Evolutionary conservation across 2,329 filamentous ascomycete species (phyloP), one percentile per base, ranked within the genome.

Genomic region (Metarhizium album): DNA sequence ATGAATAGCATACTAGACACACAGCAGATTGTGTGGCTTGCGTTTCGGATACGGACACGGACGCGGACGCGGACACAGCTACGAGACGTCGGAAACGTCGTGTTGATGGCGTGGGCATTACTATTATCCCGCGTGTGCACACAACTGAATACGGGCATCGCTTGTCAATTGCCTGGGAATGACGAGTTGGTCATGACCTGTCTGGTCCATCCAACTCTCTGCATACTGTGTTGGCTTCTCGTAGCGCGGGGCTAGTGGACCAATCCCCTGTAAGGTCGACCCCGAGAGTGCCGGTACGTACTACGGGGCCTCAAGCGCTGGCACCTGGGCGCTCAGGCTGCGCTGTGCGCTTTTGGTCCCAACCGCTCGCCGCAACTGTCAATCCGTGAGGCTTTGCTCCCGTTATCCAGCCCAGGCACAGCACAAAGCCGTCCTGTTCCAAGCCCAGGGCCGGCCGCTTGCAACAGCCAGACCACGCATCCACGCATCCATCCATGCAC

Each of bases 321-420:
- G n/a, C n/a, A n/a, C n/a, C n/a, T n/a, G 38, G 27, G 27, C 14
- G 33, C 13, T 42, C 38, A 42, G 16, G 38, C 22, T 51, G 37
- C 5, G 13, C 9, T 29, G 27, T 62, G 55, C 60, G 50, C 40
- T 43, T 27, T 14, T 43, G 51, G 53, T 33, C 27, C 11, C 3
- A 52, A 8, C 2, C 18, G 56, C 35, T 24, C 18, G 40, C 40
- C 40, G 40, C 16, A 43, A n/a, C n/a, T n/a, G n/a, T n/a, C n/a
- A n/a, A n/a, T n/a, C n/a, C n/a, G n/a, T 8, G 7, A 11, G 6
- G n/a, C 5, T 16, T 23, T 11, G 40, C 20, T 43, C 20, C 7
- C 24, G 11, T 43, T 43, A 43, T 20, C 24, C 40, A 43, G 40
- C 24, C 40, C 40, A 43, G 40, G 22, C 40, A 43, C 18, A 24